Conservation (phyloP, 768 basidiomycete species). For the Russula emetica region DNA sequence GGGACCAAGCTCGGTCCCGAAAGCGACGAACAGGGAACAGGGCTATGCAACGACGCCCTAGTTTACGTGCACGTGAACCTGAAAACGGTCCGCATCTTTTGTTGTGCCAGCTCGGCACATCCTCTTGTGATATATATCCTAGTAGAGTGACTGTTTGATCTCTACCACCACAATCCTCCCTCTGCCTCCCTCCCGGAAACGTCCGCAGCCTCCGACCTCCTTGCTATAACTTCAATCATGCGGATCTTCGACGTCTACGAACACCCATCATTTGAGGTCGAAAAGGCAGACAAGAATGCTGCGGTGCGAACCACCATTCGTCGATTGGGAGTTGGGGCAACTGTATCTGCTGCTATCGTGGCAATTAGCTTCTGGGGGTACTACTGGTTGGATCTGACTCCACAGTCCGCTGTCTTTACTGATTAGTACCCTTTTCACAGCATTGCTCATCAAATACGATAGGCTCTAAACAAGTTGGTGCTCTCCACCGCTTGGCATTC, state of each 20-base stretch:
- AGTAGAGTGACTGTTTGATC: background rate
- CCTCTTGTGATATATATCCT: background rate
- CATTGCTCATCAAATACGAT: background rate
- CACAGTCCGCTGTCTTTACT: constrained; percentile 16
- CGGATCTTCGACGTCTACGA: constrained; percentile 28
- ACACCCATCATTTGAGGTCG: constrained; percentile 27
- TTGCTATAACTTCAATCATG: constrained; percentile 11
- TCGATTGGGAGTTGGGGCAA: constrained; percentile 24
- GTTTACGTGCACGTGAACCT: background rate
- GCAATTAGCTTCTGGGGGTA: constrained; percentile 26
- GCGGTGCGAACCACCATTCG: constrained; percentile 11
- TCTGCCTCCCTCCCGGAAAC: background rate
- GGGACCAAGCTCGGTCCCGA: background rate
- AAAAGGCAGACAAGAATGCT: constrained; percentile 12
- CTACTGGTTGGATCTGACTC: constrained; percentile 21
- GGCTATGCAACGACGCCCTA: background rate
- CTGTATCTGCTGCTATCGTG: constrained; percentile 19
- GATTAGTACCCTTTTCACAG: background rate
- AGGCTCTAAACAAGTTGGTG: constrained; percentile 5
- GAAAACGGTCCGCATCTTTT: background rate
- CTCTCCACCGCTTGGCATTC: background rate
- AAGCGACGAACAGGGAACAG: no score
- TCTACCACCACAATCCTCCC: no score
- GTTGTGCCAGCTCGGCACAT: background rate
- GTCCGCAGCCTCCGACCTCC: background rate